Evolutionary conservation across 352 stramenopile genomes (phyloP).

Genomic region (Pelagophyceae sp.): DNA sequence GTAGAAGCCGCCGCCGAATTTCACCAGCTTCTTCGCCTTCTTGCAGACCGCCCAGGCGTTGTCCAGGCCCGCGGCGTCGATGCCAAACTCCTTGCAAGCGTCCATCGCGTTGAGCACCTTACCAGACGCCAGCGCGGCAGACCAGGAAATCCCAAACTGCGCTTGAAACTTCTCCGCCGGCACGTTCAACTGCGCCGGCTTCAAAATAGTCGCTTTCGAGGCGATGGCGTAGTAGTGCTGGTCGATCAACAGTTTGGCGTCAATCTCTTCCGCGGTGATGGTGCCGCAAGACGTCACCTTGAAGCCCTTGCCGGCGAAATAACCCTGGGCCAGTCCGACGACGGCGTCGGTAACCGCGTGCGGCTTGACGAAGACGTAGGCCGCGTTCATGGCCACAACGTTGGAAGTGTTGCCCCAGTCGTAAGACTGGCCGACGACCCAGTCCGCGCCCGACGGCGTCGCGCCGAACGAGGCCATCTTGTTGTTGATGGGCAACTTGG

Average conservation of each 20-base stretch:
- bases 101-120: slow-evolving; percentile 58
- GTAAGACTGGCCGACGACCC: background rate
- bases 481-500: slow-evolving; percentile 9
- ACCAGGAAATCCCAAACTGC: slow-evolving; percentile 58
- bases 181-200: slow-evolving; percentile 52
- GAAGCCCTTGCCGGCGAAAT: slow-evolving; percentile 44
- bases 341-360: slow-evolving; percentile 58
- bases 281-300: slow-evolving; percentile 49
- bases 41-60: slow-evolving; percentile 42
- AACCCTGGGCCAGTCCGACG: slow-evolving; percentile 47
- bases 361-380: slow-evolving; percentile 72
- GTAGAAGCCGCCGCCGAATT: slow-evolving; percentile 66
- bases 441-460: background rate
- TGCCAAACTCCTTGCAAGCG: slow-evolving; percentile 53
- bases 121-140: slow-evolving; percentile 47
- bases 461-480: background rate
- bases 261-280: slow-evolving; percentile 53
- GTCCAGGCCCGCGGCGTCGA: slow-evolving; percentile 48
- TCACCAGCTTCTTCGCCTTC: slow-evolving; percentile 45
- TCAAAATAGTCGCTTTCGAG: slow-evolving; percentile 59
- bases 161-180: slow-evolving; percentile 58
- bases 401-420: background rate
- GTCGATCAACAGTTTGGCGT: slow-evolving; percentile 65
- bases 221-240: slow-evolving; percentile 71
- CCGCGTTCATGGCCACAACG: slow-evolving; percentile 22